Conservation (phyloP, 2,329 filamentous ascomycete species). For the Penicillium oxalicum region DNA sequence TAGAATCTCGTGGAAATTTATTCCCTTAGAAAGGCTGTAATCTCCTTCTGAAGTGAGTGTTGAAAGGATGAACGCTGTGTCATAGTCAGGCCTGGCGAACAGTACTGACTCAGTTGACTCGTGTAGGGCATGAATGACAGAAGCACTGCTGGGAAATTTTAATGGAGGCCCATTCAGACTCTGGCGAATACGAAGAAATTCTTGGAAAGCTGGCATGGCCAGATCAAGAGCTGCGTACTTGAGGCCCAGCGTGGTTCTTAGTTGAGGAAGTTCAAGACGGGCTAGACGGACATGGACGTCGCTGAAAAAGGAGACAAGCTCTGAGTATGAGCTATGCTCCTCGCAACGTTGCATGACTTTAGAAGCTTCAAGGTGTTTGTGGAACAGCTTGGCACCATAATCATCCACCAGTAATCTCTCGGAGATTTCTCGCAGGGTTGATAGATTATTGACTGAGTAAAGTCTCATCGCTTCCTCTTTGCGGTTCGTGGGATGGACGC, state of each 20-base stretch:
- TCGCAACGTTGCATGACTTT: constrained; percentile 21
- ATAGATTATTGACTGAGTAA: constrained; percentile 3
- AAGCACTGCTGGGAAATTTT: constrained; percentile 5
- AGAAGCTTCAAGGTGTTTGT: background rate
- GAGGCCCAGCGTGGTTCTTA: constrained; percentile 21
- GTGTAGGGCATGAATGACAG: constrained; percentile 19
- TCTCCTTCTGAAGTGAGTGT: constrained; percentile 19
- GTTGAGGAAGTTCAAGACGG: constrained; percentile 8
- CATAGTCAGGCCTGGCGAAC: constrained; percentile 18
- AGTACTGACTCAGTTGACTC: constrained; percentile 16
- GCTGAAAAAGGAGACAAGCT: constrained; percentile 29
- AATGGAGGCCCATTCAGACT: background rate
- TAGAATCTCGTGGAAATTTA: constrained; percentile 14
- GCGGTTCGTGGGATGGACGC: background rate
- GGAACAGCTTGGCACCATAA: constrained; percentile 6
- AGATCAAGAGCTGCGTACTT: constrained; percentile 27
- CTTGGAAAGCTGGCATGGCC: constrained; percentile 24
- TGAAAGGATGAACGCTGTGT: constrained; percentile 17
- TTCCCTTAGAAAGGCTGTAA: background rate
- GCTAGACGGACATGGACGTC: constrained; percentile 26
- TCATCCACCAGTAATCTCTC: constrained; percentile 20
- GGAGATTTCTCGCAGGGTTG: constrained; percentile 19
- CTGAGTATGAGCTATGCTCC: constrained; percentile 21
- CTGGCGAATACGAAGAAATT: constrained; percentile 21
- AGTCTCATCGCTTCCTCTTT: constrained; percentile 3